Percentiles rank a stretch among this genome's conserved stretches.
Evolutionary conservation across 2,329 filamentous ascomycete genomes (phyloP).

Genomic region (Elsinoe arachidis): DNA sequence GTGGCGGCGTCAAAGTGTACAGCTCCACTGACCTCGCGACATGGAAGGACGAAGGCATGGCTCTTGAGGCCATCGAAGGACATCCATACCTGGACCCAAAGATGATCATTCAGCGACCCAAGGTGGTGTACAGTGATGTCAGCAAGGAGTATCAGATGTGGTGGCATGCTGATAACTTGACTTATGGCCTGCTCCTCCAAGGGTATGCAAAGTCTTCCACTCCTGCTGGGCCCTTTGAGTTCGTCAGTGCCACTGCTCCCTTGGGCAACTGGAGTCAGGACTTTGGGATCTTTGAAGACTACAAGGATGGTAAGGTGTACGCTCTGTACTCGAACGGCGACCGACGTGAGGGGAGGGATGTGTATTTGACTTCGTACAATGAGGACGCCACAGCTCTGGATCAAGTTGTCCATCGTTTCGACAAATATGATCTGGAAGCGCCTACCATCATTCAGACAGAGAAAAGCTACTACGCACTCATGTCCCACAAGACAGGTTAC

Average conservation of each 20-base stretch:
- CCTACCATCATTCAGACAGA: constrained; percentile 54
- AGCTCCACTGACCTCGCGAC: constrained; percentile 53
- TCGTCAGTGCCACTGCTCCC: constrained; percentile 46
- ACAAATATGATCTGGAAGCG: constrained; percentile 53
- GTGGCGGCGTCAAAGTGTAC: constrained; percentile 52
- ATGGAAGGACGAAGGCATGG: constrained; percentile 50
- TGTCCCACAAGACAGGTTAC: constrained; percentile 57
- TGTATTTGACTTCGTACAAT: constrained; percentile 50
- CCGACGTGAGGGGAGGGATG: constrained; percentile 45
- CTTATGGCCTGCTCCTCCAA: constrained; percentile 49
- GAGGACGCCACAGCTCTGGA: constrained; percentile 44
- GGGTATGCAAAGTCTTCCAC: constrained; percentile 47
- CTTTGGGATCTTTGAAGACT: constrained; percentile 53
- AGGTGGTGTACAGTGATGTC: constrained; percentile 50
- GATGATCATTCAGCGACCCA: constrained; percentile 54
- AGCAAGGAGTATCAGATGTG: constrained; percentile 51
- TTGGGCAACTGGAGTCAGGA: constrained; percentile 57
- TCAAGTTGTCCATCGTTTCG: constrained; percentile 45
- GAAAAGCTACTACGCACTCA: constrained; percentile 50
- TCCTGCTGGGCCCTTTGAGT: constrained; percentile 47
- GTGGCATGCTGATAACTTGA: constrained; percentile 54
- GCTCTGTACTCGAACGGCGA: constrained; percentile 54
- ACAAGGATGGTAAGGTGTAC: constrained; percentile 48
- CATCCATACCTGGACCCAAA: constrained; percentile 48
- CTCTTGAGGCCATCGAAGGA: constrained; percentile 47